Evolutionary conservation across 176 grass and related monocot genomes (phyloP), one percentile per base, ranked within the genome.

Genomic region (Olyra latifolia): DNA sequence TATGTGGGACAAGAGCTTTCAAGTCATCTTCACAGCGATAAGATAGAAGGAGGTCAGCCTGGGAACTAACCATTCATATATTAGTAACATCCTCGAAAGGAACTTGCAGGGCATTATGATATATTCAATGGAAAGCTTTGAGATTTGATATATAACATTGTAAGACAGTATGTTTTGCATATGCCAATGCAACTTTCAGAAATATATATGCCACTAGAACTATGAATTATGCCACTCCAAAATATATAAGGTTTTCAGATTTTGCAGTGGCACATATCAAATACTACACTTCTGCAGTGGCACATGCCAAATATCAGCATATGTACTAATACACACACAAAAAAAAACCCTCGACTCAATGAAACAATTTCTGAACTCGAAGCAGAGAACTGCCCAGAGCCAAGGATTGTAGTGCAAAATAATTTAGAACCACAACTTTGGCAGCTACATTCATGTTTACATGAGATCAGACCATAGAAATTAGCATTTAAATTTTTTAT

Each of bases 21-120:
- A 98, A 82, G 58, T 93, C 95, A 85, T 92, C 88, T 77, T 98
- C 95, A 71, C 91, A 94, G 24, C 92, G 92, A 83, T 98, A 92
- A 38, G 95, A 98, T 66, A 98, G 87, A 12, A 98, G 92, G 38
- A 98, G 85, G 80, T 94, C 95, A 90, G 92, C 95, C 95, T 98
- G 85, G 69, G 69, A 89, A 85, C 45, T 69, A 83, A 88, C 77
- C 14, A 79, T 46, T 40, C 59, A 73, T 16, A 88, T 62, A 60
- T 87, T 84, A 87, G 75, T 71, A 84, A 87, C 19, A 64, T 56
- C 41, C 79, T 52, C 30, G 67, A 67, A 80, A 27, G 17, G 38
- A 84, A 29, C 38, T 69, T 88, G 30, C 40, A 7, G 24, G 43
- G 27, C n/a, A 59, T 64, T 64, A 25, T 63, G n/a, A 77, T 72